These are phyloP conservation scores for Theobroma grandiflorum DNA, from an alignment of 441 rosid species.

Conservation along the genomic window DNA sequence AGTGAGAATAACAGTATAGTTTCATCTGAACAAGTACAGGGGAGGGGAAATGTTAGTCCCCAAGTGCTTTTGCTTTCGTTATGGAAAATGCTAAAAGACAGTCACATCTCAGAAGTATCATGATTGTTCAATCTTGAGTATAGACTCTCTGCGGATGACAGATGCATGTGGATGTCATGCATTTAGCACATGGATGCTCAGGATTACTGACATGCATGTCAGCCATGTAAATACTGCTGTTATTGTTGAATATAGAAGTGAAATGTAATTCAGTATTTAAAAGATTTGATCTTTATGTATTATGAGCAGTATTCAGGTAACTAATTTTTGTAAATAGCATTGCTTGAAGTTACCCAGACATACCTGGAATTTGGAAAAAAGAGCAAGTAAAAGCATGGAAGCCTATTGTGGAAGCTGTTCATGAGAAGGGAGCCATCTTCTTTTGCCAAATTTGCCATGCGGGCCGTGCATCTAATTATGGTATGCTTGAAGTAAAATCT, in stretches of 20 bases:
- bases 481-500: background rate
- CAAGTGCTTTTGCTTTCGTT: background rate
- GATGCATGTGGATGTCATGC: background rate
- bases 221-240: background rate
- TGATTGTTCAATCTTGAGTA: background rate
- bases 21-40: background rate
- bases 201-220: background rate
- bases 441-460: slow-evolving; percentile 2
- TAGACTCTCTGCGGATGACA: background rate
- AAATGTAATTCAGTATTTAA: background rate
- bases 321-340: background rate
- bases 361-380: slow-evolving; percentile 4
- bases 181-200: background rate
- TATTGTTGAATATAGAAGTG: background rate
- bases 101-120: background rate
- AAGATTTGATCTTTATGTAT: background rate
- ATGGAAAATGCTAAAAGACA: background rate
- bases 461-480: background rate
- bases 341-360: background rate
- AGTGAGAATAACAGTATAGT: background rate
- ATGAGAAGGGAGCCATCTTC: slow-evolving; percentile 3
- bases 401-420: background rate
- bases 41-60: background rate
- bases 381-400: background rate
- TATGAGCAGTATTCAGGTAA: background rate